phyloP scores from a whole-genome alignment of 192 early-diverging fungal genomes.

The Backusella westeae region DNA sequence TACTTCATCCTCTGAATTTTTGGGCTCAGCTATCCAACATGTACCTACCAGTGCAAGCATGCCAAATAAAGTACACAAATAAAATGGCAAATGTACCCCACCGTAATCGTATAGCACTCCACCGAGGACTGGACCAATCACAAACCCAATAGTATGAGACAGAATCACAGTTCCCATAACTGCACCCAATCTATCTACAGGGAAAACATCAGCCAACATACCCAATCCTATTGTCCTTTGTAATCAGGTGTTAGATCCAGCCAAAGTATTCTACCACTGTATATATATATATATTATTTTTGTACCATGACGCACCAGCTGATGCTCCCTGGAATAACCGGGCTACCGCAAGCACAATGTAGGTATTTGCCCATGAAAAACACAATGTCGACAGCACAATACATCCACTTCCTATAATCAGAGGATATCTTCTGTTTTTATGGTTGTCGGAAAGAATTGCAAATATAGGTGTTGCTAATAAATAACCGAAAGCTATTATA shows the following conservation, averaged over 20 bases:
- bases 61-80: constrained; percentile 60
- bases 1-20: not conserved
- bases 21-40: constrained; percentile 60
- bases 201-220: constrained; percentile 71
- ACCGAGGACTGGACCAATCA: constrained; percentile 66
- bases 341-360: constrained; percentile 61
- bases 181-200: constrained; percentile 54
- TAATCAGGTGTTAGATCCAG: too few relatives aligned
- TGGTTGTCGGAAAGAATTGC: not conserved
- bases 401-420: not conserved
- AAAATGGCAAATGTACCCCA: constrained; percentile 64
- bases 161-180: constrained; percentile 70
- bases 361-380: constrained; percentile 60
- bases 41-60: constrained; percentile 55
- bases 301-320: constrained; percentile 66
- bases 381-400: not conserved
- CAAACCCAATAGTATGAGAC: constrained; percentile 63
- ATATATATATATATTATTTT: not conserved
- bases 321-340: constrained; percentile 68
- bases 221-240: constrained; percentile 60
- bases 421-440: constrained; percentile 2
- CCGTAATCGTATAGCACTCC: constrained; percentile 62
- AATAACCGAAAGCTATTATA: not conserved
- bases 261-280: not conserved
- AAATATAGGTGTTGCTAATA: not conserved